phyloP scores from a whole-genome alignment of 768 basidiomycete species.

The Mycena indigotica region DNA sequence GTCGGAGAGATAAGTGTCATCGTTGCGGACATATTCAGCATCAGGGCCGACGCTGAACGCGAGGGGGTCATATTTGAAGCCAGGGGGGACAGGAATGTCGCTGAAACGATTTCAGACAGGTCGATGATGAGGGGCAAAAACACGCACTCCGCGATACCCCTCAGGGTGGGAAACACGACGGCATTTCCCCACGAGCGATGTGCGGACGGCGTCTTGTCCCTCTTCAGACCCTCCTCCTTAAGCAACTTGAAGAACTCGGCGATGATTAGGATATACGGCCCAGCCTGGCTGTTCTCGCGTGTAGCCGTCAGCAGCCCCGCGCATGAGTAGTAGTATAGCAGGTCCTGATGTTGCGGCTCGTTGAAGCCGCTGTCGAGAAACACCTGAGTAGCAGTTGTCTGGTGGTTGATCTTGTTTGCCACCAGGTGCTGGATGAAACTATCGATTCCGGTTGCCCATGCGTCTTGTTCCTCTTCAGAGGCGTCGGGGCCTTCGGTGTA shows the following conservation, averaged over 20 bases:
- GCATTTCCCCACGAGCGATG: constrained; percentile 2
- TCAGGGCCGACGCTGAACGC: constrained; percentile 4
- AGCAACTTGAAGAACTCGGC: constrained; percentile 15
- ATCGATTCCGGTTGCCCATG: not conserved
- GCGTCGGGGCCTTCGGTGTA: not conserved
- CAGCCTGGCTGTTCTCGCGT: constrained; percentile 11
- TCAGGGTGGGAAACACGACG: constrained; percentile 13
- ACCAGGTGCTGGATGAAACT: not conserved
- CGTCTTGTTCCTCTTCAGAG: not conserved
- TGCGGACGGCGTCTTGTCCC: constrained; percentile 7
- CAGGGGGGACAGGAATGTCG: constrained; percentile 18
- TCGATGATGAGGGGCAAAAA: not conserved
- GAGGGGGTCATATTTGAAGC: constrained; percentile 4
- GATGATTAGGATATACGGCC: constrained; percentile 6
- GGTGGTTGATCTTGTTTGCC: not conserved
- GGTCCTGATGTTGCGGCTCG: not conserved
- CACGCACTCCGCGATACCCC: not conserved
- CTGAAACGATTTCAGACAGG: not conserved
- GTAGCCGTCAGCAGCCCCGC: constrained; percentile 9
- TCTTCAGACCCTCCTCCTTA: constrained; percentile 16
- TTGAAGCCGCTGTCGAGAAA: not conserved
- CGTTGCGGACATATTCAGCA: not conserved
- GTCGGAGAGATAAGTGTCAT: not conserved
- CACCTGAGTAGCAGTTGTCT: not conserved
- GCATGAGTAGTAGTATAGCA: constrained; percentile 8